Base-by-base conservation (phyloP, 208 protist genomes). In the Trypanosoma boissoni region DNA sequence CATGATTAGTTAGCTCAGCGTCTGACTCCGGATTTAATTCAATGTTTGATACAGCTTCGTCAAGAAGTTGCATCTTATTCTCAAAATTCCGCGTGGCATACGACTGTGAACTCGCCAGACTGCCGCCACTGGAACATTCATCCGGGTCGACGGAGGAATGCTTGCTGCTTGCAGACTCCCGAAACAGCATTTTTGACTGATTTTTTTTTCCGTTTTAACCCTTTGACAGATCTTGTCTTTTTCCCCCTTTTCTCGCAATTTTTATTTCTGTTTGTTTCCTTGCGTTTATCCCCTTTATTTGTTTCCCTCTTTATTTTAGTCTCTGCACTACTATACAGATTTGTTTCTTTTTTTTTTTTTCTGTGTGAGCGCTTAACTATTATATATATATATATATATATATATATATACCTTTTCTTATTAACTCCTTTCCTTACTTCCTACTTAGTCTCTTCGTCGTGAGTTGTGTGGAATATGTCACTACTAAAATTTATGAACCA, bases 101-200 rank as follows among this genome's bases (percentile, higher is more conserved):
- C 20, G 65, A 72, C 20, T 72, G 26, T 9, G 44, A 65, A 53
- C 58, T 72, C n/a, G 65, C 34, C 16, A 72, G 51, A 37, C 65
- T 72, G 2, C 57, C 51, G 10, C 39, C 50, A 44, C 50, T 72
- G 14, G 52, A 64, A 28, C 29, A 37, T 9, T 62, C 63, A 23
- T 62, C 63, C 27, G 24, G 9, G 16, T 55, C 53, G 23, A 21
- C 54, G 21, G 39, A 55, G 53, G 52, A 53, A 23, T 62, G 21
- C 26, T 24, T 14, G 24, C 41, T 14, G 10, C 50, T 43, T 5
- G 23, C 58, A 29, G 48, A 29, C 16, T 72, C 65, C 6, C 65
- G 50, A 60, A 77, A 77, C 8, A 74, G 39, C 53, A 65, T 64
- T n/a, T 55, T 24, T 44, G 53, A 28, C n/a, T n/a, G n/a, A n/a